These are phyloP conservation scores for Eucalyptus fibrosa DNA, from an alignment of 345 rosid genomes.

Conservation along the genomic window DNA sequence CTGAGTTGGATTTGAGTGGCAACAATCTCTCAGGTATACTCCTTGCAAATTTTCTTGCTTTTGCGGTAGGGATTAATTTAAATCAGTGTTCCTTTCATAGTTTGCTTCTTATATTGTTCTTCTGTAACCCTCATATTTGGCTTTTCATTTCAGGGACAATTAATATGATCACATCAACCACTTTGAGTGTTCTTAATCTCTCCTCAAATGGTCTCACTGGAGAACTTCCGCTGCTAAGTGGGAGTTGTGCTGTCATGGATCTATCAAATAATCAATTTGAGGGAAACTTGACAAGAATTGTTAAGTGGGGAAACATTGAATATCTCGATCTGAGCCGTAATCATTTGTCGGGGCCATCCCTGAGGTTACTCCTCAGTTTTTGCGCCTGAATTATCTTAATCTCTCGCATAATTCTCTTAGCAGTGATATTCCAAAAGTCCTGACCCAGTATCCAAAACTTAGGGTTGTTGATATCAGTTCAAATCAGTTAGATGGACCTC, in stretches of 20 bases:
- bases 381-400: constrained; percentile 85
- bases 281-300: constrained; percentile 67
- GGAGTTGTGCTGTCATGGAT: constrained; percentile 69
- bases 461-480: constrained; percentile 77
- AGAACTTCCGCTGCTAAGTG: constrained; percentile 84
- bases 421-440: constrained; percentile 50
- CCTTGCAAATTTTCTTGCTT: neutral
- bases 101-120: neutral
- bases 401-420: constrained; percentile 69
- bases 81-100: neutral
- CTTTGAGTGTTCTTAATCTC: constrained; percentile 54
- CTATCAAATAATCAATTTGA: constrained; percentile 76
- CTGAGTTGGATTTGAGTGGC: constrained; percentile 76
- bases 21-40: constrained; percentile 86
- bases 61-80: neutral
- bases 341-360: constrained; percentile 56
- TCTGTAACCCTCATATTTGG: neutral
- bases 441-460: constrained; percentile 68
- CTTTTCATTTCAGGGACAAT: constrained; percentile 53
- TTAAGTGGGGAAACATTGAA: constrained; percentile 74
- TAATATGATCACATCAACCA: constrained; percentile 74
- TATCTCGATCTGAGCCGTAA: constrained; percentile 89
- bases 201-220: constrained; percentile 72
- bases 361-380: constrained; percentile 60
- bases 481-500: constrained; percentile 56